Evolutionary conservation across 331 rosid species (phyloP), one percentile per base, ranked within the genome.

Genomic region (Arachis monticola): DNA sequence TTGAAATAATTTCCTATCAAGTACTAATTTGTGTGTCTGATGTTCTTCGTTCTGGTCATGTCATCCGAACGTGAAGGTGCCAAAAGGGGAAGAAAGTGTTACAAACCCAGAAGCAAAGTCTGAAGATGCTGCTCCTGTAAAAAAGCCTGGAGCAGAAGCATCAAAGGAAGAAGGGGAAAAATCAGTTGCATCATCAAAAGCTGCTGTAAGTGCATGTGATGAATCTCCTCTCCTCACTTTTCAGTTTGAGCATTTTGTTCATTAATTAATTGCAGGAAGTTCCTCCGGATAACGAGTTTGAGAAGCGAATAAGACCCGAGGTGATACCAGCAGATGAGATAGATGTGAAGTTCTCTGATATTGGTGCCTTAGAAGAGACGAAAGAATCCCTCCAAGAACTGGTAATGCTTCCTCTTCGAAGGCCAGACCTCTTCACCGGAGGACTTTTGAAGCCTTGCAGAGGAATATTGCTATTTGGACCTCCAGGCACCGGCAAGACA

Each of bases 401-500:
- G 53, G 99, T 94, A 13, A 92, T 95, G 98, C 99, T 95, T 67
- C 99, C 98, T 32, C 89, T 95, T 31, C 86, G 89, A 75, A 82
- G 99, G 77, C 98, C 99, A 2, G 98, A 95, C 77, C 96, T 95
- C 69, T 95, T 95, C 90, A 87, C 80, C 0, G 99, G 99, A 67
- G 99, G 99, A 59, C 93, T 95, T 65, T 68, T 95, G 31, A 92
- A 95, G 86, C 99, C 99, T 59, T 90, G 99, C 67, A 86, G 97
- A 80, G 97, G 99, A 82, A 90, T 95, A 78, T 78, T 95, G 79
- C 79, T 92, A 55, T 92, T 95, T 50, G 99, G 88, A 0, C 98
- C 99, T 30, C 99, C 98, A 0, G 99, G 99, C 64, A 95, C 98
- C 17, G 99, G 99, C 64, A 95, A 92, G 89, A 95, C 99, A 14